Evolutionary conservation across 305 asterid species (phyloP).

Genomic region (Fraxinus angustifolia): DNA sequence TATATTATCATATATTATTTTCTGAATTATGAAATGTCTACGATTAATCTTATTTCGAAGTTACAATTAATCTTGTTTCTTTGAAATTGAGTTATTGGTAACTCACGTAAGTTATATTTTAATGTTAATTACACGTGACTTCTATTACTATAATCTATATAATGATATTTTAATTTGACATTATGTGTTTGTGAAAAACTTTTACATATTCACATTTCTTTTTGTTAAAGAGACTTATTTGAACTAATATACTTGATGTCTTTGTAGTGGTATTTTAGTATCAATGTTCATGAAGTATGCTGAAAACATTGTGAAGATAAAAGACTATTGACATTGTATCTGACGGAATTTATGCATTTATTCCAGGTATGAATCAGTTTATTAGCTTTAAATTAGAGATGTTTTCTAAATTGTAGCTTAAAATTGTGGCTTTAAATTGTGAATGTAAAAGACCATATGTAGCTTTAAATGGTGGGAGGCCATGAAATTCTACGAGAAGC

Average conservation of each 20-base stretch:
- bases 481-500: too few relatives aligned
- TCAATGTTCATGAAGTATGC: slow-evolving; percentile 99
- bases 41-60: neutral
- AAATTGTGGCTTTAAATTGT: too few relatives aligned
- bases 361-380: neutral
- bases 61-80: neutral
- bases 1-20: neutral
- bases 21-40: neutral
- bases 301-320: slow-evolving; percentile 96
- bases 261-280: slow-evolving; percentile 89
- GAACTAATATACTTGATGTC: slow-evolving; percentile 21
- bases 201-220: neutral
- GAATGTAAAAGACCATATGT: too few relatives aligned
- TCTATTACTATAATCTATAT: neutral
- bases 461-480: too few relatives aligned
- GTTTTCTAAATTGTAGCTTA: too few relatives aligned
- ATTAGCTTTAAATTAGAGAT: neutral
- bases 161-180: neutral
- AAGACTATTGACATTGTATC: slow-evolving; percentile 18
- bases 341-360: slow-evolving; percentile 21
- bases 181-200: slow-evolving; percentile 5
- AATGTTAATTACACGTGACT: neutral
- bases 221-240: neutral
- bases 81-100: neutral
- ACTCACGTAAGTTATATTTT: neutral